Evolutionary conservation across 1,284 basidiomycete genomes (phyloP), one percentile per base, ranked within the genome.

Genomic region (Rhodotorula sp.): DNA sequence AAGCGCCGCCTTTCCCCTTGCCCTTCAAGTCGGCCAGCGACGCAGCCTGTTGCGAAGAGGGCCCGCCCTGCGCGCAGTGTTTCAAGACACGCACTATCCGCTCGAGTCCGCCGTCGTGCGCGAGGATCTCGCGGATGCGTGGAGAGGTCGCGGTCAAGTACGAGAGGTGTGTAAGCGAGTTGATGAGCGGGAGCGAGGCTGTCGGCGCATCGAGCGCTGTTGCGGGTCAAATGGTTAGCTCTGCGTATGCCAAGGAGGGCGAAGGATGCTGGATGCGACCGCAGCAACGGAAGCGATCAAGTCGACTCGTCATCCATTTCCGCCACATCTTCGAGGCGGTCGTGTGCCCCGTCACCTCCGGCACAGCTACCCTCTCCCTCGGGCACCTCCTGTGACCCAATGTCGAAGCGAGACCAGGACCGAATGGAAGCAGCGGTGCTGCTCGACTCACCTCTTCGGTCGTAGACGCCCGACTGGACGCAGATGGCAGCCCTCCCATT

Each of bases 61-160:
- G 64, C 17, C 59, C 47, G 54, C 68, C 51, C 20, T 66, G 67
- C 20, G 76, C 66, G 66, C 77, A 78, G 34, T 62, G 67, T 46
- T 71, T 76, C 15, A 83, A 75, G 74, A 99, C 93, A 68, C 91
- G 88, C 46, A 99, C 90, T 49, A 99, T 88, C 32, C 94, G 89
- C 80, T 99, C 95, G 52, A 99, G 87, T 2, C 96, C 95, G 68
- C 95, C 95, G 80, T 99, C 95, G 84, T 91, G 88, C 54, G 94
- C 95, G 85, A 99, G 90, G 79, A 97, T 97, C 82, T 99, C 96
- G 62, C 95, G 89, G 82, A 99, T 98, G 71, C 94, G 88, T 6
- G 95, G 94, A 0, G 94, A 97, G 10, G 95, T 98, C 4, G 94
- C 94, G 11, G 95, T 97, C 76, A 99, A 89, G 82, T 97, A 96